These are phyloP conservation scores for Phytophthora ohioensis DNA, from an alignment of 352 stramenopile species.

Conservation along the genomic window DNA sequence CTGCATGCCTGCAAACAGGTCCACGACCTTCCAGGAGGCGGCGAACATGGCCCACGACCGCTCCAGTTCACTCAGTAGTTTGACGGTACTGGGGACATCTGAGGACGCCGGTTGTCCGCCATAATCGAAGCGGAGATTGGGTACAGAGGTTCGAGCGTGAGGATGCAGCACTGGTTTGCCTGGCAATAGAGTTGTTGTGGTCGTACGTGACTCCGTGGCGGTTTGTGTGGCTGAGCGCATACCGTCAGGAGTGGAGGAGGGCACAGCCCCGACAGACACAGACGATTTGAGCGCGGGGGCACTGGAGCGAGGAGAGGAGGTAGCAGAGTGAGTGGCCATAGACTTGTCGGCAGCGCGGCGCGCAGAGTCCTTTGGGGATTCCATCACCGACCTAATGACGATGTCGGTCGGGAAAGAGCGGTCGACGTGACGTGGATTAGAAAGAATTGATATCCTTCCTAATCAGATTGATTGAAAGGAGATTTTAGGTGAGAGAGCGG, in stretches of 20 bases:
- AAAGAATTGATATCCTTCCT: neutral
- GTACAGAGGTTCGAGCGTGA: conserved; percentile 2
- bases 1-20: conserved; percentile 74
- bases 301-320: conserved; percentile 27
- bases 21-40: conserved; percentile 68
- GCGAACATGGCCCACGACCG: conserved; percentile 79
- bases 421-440: too few species aligned
- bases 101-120: conserved; percentile 17
- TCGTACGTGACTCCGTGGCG: conserved; percentile 5
- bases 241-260: conserved; percentile 13
- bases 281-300: conserved; percentile 17
- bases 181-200: conserved; percentile 8
- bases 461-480: neutral
- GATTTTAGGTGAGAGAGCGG: neutral
- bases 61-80: conserved; percentile 79
- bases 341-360: conserved; percentile 7
- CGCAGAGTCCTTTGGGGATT: conserved; percentile 21
- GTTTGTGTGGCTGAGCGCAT: conserved; percentile 20
- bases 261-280: conserved; percentile 18
- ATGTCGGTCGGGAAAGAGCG: neutral
- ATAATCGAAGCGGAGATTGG: conserved; percentile 17
- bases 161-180: conserved; percentile 24
- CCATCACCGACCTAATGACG: conserved; percentile 7
- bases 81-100: conserved; percentile 62
- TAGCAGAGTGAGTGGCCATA: conserved; percentile 19